Evolutionary conservation across 1,284 basidiomycete genomes (phyloP).

Genomic region (Trametes pubescens): DNA sequence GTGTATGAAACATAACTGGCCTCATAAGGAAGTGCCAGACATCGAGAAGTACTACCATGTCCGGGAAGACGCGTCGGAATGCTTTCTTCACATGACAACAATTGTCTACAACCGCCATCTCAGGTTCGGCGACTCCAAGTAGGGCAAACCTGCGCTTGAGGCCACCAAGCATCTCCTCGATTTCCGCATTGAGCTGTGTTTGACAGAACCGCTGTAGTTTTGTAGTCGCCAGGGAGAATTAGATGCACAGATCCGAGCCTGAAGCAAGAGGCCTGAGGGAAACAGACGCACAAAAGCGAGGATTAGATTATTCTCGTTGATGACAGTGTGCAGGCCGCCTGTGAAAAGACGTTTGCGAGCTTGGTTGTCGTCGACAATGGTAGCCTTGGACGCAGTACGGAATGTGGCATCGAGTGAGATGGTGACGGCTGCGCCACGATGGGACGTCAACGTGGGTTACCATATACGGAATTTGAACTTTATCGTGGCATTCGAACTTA

Average conservation of each 20-base stretch:
- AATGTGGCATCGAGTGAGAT: constrained; percentile 18
- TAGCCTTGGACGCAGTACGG: constrained; percentile 13
- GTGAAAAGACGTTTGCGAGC: background rate
- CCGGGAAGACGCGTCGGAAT: constrained; percentile 22
- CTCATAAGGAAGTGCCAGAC: constrained; percentile 30
- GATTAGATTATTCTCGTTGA: constrained; percentile 6
- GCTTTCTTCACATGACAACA: constrained; percentile 35
- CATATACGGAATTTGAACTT: background rate
- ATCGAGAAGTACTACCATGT: constrained; percentile 22
- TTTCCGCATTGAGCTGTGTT: constrained; percentile 21
- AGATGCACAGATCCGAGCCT: no score
- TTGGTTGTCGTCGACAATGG: background rate
- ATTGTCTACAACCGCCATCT: constrained; percentile 36
- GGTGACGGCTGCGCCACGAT: constrained; percentile 6
- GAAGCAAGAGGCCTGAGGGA: no score
- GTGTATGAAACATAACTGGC: no score
- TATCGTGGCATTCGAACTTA: constrained; percentile 1
- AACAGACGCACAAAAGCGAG: constrained; percentile 5
- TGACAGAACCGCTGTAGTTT: constrained; percentile 11
- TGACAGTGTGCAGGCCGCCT: constrained; percentile 3
- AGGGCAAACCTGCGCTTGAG: constrained; percentile 20
- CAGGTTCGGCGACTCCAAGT: constrained; percentile 27
- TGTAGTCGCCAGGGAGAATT: no score
- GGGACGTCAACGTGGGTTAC: background rate
- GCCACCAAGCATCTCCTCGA: constrained; percentile 33